Evolutionary conservation across 1,139 yeast species (phyloP).

Genomic region (Saccharomyces hybrid): DNA sequence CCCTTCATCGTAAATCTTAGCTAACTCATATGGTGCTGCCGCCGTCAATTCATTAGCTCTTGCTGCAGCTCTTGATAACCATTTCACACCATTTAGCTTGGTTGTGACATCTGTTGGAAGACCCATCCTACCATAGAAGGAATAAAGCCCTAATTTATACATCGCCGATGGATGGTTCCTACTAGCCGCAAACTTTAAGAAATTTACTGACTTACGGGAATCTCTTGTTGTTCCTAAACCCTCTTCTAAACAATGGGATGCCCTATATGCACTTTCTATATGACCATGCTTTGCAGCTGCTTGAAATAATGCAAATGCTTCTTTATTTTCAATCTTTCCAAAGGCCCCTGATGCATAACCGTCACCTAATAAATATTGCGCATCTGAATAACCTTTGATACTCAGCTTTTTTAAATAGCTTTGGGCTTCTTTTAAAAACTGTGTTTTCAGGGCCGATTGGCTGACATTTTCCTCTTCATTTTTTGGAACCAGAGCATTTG

Average conservation of each 20-base stretch:
- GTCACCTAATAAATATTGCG: conserved; percentile 86
- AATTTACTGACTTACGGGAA: conserved; percentile 77
- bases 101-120: conserved; percentile 57
- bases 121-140: conserved; percentile 82
- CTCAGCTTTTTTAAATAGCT: conserved; percentile 63
- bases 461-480: conserved; percentile 7
- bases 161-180: conserved; percentile 93
- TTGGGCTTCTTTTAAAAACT: conserved; percentile 69
- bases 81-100: conserved; percentile 81
- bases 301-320: conserved; percentile 70
- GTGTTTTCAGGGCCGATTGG: conserved; percentile 29
- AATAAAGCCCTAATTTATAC: conserved; percentile 83
- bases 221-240: conserved; percentile 91
- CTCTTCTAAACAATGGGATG: conserved; percentile 86
- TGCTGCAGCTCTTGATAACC: conserved; percentile 84
- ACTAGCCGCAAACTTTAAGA: conserved; percentile 79
- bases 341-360: conserved; percentile 81
- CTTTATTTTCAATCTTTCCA: conserved; percentile 73
- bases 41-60: conserved; percentile 78
- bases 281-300: conserved; percentile 93
- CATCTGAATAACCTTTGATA: conserved; percentile 79
- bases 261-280: conserved; percentile 82
- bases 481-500: conserved; percentile 7
- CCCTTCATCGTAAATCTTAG: conserved; percentile 75
- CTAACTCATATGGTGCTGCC: conserved; percentile 91